Evolutionary conservation across 2,329 filamentous ascomycete genomes (phyloP), one percentile per base, ranked within the genome.

Genomic region (Epichloe brachyelytri): DNA sequence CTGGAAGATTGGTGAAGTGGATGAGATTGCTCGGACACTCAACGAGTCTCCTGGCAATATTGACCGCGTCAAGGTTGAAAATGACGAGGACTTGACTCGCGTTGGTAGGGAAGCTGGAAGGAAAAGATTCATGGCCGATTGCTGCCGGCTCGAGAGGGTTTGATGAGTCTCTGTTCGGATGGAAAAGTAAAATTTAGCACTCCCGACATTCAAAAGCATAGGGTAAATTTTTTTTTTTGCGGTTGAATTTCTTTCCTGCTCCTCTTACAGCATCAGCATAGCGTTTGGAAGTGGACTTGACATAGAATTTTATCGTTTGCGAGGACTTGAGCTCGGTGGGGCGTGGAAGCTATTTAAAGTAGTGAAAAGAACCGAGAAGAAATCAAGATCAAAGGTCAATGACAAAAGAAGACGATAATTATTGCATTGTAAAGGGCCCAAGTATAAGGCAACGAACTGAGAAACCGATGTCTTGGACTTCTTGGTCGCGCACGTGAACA

Each of bases 1-100:
- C 0, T 70, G 67, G 67, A 70, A 69, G 56, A 63, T 69, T 55
- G 64, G 60, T 1, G 63, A 68, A 48, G 56, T 65, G 5, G 53
- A 58, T 5, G 64, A 67, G 50, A 58, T 67, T 6, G 58, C 61
- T n/a, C 62, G 60, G 43, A 56, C 61, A 5, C 62, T 56, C 4
- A 57, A 65, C 34, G 59, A 66, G 30, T 57, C 58, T 26, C 58
- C 60, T 0, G 59, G 64, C 12, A 56, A 63, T 10, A 58, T 65
- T 14, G 62, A 63, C 44, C 58, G 57, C 2, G 62, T 65, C n/a
- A 61, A 62, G 53, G 55, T 61, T 0, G 61, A 63, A 5, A 60
- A 60, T 17, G 58, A 61, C 17, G 64, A 65, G 43, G 62, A 64
- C 19, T 48, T 64, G 2, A 59, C 55, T 15, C 56, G 57, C 20